Base-by-base conservation (phyloP, 2,329 filamentous ascomycete genomes). In the Pseudovirgaria hyperparasitica region DNA sequence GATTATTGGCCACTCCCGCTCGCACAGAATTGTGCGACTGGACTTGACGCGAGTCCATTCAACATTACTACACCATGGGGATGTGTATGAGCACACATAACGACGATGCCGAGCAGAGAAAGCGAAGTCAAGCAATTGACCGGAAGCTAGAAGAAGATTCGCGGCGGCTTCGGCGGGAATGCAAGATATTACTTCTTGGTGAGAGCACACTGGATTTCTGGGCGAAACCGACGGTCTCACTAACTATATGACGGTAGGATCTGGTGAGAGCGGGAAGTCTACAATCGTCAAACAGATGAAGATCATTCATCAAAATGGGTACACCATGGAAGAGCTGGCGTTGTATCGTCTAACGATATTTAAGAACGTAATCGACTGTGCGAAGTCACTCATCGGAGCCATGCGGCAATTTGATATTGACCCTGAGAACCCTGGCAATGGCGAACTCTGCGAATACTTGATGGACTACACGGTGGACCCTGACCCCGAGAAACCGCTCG, bases 221-320 rank as follows among this genome's bases (percentile, higher is more conserved):
- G 12, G 30, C 16, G n/a, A 10, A 16, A 20, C 15, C n/a, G 11
- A 20, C 5, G 10, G 19, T 16, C 13, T n/a, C 18, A 23, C 31
- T 16, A 21, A 11, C 30, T 42, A 48, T 55, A 52, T 54, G 43
- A 22, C 22, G 28, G 10, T 53, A 94, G 90, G 90, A 40, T 96
- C 90, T 39, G 90, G 90, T 40, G 90, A 98, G 63, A 96, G 87
- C 58, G 90, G 90, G 42, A 98, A 98, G 61, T 96, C 90, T 32
- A 98, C 90, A 7, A 96, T 98, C 46, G 90, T 98, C 42, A 98
- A 98, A 60, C 90, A 98, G 67, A 98, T 98, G 90, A 98, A 96
- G 62, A 98, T 98, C 45, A 96, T 98, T 49, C 90, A 98, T 51
- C 79, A 96, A 46, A 93, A 94, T 60, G 90, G 90, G 34, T 98